These are phyloP conservation scores for Solanum megistacrolobum DNA, from an alignment of 257 asterid species.

Conservation along the genomic window DNA sequence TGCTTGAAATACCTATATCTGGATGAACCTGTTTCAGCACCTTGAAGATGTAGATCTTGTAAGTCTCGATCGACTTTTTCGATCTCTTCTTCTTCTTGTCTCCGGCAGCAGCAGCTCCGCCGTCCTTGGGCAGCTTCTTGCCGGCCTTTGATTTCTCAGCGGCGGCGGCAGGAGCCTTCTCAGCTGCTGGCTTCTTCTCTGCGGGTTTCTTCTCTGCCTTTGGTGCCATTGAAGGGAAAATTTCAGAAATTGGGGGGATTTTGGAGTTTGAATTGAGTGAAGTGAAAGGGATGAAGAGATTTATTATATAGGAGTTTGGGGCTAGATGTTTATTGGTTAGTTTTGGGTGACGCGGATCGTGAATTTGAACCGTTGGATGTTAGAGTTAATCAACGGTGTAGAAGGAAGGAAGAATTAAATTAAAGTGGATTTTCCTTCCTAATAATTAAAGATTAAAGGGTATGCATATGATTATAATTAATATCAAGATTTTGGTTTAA, in stretches of 20 bases:
- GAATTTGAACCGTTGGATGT: background rate
- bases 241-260: background rate
- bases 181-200: background rate
- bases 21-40: background rate
- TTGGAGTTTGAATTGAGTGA: background rate
- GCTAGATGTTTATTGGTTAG: background rate
- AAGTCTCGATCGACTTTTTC: background rate
- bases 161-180: background rate
- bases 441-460: too few species aligned
- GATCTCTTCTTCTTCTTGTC: background rate
- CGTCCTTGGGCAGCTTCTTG: background rate
- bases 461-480: too few species aligned
- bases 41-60: background rate
- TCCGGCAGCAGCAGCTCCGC: background rate
- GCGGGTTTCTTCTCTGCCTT: background rate
- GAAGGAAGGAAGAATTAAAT: background rate
- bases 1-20: background rate
- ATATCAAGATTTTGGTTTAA: background rate
- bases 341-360: background rate
- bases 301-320: background rate
- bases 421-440: background rate
- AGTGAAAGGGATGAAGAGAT: background rate
- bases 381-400: background rate
- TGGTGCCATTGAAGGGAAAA: background rate
- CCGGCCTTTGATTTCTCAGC: background rate